Percentiles rank a stretch among this genome's conserved stretches.
Evolutionary conservation across 1,139 yeast species (phyloP).

Genomic region (Pichia inconspicua): DNA sequence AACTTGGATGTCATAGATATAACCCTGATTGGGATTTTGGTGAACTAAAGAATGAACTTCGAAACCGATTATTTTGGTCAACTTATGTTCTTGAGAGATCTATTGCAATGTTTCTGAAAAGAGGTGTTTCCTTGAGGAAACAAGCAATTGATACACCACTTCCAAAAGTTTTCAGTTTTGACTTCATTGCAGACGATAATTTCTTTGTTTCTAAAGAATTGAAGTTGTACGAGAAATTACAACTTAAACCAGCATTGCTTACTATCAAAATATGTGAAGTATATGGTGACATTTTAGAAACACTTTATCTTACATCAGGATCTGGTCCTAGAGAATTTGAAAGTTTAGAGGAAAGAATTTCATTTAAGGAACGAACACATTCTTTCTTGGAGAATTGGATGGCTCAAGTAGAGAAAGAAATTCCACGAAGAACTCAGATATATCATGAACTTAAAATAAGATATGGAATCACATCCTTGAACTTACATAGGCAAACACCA

Average conservation of each 20-base stretch:
- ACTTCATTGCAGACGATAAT: conserved; percentile 11
- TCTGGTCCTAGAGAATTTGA: conserved; percentile 12
- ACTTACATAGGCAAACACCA: conserved; percentile 20
- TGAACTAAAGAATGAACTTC: conserved; percentile 16
- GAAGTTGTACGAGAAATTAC: conserved; percentile 14
- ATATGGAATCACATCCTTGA: conserved; percentile 15
- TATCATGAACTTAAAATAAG: conserved; percentile 16
- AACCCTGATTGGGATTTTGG: conserved; percentile 23
- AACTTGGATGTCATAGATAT: conserved; percentile 21
- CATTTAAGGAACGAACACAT: conserved; percentile 12
- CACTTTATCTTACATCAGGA: conserved; percentile 16
- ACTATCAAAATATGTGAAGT: conserved; percentile 17
- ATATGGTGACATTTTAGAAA: conserved; percentile 21
- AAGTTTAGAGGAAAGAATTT: conserved; percentile 11
- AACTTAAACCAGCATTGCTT: conserved; percentile 18
- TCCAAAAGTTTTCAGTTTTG: conserved; percentile 17
- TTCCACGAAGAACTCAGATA: conserved; percentile 13
- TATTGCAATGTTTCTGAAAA: conserved; percentile 19
- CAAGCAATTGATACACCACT: conserved; percentile 23
- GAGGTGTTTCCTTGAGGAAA: conserved; percentile 20
- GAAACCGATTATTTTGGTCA: conserved; percentile 22
- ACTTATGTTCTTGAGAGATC: conserved; percentile 19
- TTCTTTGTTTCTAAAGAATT: conserved; percentile 3
- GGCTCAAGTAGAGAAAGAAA: conserved; percentile 15
- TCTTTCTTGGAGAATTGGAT: conserved; percentile 15